Conservation (phyloP, 1,139 yeast genomes). For the Blastobotrys elegans region DNA sequence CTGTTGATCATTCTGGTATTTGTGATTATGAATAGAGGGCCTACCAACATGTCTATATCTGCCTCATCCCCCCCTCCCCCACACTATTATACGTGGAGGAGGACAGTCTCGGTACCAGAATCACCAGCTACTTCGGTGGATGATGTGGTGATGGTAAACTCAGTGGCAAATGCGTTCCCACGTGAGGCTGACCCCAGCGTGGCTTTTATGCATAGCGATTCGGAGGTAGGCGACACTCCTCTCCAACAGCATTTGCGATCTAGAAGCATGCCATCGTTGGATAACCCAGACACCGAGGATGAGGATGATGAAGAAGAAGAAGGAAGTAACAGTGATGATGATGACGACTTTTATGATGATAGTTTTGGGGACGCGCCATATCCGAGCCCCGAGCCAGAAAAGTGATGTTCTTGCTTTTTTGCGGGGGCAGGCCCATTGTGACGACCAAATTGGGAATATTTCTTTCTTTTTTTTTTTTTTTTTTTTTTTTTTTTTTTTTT, state of each 20-base stretch:
- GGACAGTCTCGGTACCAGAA: background rate
- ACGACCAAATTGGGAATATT: background rate
- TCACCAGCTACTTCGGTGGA: background rate
- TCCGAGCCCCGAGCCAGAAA: constrained; percentile 2
- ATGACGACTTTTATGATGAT: background rate
- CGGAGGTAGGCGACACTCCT: constrained; percentile 2
- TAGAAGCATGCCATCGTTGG: constrained; percentile 6
- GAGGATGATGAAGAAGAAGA: background rate
- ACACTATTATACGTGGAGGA: background rate
- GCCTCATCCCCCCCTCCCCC: background rate
- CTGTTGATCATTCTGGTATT: constrained; percentile 51
- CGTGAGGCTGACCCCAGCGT: constrained; percentile 4
- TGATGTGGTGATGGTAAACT: background rate
- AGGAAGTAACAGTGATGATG: background rate
- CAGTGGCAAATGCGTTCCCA: background rate
- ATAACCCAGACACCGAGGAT: background rate
- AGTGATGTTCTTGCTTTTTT: too few relatives aligned
- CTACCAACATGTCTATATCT: constrained; percentile 9
- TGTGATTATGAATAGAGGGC: constrained; percentile 57
- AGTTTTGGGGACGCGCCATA: background rate
- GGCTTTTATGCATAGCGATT: constrained; percentile 13
- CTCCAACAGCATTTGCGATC: background rate
- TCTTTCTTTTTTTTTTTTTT: background rate
- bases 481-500: too few relatives aligned
- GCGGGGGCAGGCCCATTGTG: too few relatives aligned